These are phyloP conservation scores for Phytophthora nicotianae DNA, from an alignment of 352 stramenopile genomes.

Conservation along the genomic window DNA sequence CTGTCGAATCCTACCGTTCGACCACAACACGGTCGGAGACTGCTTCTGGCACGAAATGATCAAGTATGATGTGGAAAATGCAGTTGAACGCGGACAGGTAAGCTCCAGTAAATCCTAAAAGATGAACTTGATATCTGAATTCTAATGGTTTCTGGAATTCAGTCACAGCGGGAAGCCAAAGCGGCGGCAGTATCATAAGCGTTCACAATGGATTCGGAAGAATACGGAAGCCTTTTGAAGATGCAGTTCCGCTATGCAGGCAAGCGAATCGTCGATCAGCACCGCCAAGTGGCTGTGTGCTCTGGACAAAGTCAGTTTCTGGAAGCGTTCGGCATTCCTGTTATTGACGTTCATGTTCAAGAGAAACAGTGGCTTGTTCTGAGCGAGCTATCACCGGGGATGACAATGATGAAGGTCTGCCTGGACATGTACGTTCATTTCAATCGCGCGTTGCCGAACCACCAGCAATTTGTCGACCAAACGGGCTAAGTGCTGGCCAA, in stretches of 20 bases:
- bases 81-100: constrained; percentile 4
- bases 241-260: constrained; percentile 11
- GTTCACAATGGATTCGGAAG: constrained; percentile 6
- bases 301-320: constrained; percentile 5
- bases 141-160: neutral
- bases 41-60: constrained; percentile 12
- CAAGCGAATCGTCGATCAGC: neutral
- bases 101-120: neutral
- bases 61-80: constrained; percentile 1
- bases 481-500: neutral
- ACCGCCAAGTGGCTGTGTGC: constrained; percentile 4
- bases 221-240: neutral
- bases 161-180: neutral
- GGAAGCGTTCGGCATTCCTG: neutral
- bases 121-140: neutral
- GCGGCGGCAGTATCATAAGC: neutral
- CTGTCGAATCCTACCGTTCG: constrained; percentile 3
- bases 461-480: constrained; percentile 1
- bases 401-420: constrained; percentile 10
- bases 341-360: neutral
- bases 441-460: neutral
- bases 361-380: constrained; percentile 10
- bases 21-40: neutral
- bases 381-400: neutral
- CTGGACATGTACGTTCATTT: constrained; percentile 4